Evolutionary conservation across 495 filamentous ascomycete species (phyloP), one percentile per base, ranked within the genome.

Genomic region (Oidiodendron maius): DNA sequence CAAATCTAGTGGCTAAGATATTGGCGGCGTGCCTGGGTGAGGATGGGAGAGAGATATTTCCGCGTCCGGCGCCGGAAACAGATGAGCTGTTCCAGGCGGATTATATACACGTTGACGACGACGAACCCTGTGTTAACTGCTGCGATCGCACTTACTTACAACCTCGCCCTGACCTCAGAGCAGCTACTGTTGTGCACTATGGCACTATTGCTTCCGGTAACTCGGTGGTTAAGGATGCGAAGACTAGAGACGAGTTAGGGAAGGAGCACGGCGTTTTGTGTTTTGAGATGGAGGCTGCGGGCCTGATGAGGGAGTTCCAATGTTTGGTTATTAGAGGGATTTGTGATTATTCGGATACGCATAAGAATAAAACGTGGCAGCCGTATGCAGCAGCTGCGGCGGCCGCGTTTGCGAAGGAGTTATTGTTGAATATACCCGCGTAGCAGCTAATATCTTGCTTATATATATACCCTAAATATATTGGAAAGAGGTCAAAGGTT

Each of bases 301-400:
- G n/a, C n/a, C n/a, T n/a, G n/a, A n/a, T 56, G 44, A 49, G 56
- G 21, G 50, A 5, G 12, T 51, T 44, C n/a, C 48, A 39, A 4
- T 49, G 46, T 32, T 11, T 49, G 9, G 28, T 49, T 18, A 62
- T 69, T 25, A 51, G 56, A 18, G 66, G 64, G 12, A 62, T 69
- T 9, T 65, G 55, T 34, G 62, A 69, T 40, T 68, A 69, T 51
- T 46, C 56, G 1, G 65, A 69, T 48, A 53, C 61, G 50, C 69
- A 73, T 51, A 73, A 72, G 52, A 66, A 63, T 52, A 65, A 68
- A 26, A 43, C 21, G 22, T 73, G 66, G 68, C 67, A 73, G 50
- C 18, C 15, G 10, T 69, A 66, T 50, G 65, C 63, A 5, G 65
- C 65, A 8, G 42, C 48, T 16, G 47, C 52, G 3, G 61, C 63